Evolutionary conservation across 768 basidiomycete genomes (phyloP).

Genomic region (Psilocybe azurescens): DNA sequence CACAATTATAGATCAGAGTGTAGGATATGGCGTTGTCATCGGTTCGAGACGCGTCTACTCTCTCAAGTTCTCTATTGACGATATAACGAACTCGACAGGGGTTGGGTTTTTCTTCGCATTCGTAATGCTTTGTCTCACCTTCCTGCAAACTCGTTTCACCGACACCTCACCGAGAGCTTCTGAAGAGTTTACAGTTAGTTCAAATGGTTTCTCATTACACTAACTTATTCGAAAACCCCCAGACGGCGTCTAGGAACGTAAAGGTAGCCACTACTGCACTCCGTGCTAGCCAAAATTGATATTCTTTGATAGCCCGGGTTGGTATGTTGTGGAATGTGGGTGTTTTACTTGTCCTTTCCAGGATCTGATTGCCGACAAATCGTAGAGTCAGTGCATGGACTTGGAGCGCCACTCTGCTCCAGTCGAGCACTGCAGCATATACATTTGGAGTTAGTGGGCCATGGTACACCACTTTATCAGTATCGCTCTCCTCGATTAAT

Average conservation of each 20-base stretch:
- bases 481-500: not conserved
- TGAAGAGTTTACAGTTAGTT: constrained; percentile 50
- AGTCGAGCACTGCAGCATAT: constrained; percentile 57
- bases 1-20: constrained; percentile 42
- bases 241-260: constrained; percentile 52
- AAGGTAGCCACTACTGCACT: constrained; percentile 33
- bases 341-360: constrained; percentile 11
- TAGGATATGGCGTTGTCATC: constrained; percentile 55
- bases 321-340: constrained; percentile 53
- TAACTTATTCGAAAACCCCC: not conserved
- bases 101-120: constrained; percentile 57
- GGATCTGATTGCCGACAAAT: not conserved
- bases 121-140: constrained; percentile 50
- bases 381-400: constrained; percentile 58
- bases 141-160: constrained; percentile 51
- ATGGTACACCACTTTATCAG: constrained; percentile 34
- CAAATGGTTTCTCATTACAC: not conserved
- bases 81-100: constrained; percentile 30
- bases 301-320: constrained; percentile 43
- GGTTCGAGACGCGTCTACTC: constrained; percentile 31
- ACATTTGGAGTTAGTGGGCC: constrained; percentile 57
- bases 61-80: not conserved
- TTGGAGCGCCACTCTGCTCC: constrained; percentile 61
- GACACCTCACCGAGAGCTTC: constrained; percentile 49
- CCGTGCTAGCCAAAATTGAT: not conserved